A percentile compares a stretch with the other conserved stretches of the same genome.
phyloP scores from a whole-genome alignment of 2,329 filamentous ascomycete species.

The Trichoderma citrinoviride region DNA sequence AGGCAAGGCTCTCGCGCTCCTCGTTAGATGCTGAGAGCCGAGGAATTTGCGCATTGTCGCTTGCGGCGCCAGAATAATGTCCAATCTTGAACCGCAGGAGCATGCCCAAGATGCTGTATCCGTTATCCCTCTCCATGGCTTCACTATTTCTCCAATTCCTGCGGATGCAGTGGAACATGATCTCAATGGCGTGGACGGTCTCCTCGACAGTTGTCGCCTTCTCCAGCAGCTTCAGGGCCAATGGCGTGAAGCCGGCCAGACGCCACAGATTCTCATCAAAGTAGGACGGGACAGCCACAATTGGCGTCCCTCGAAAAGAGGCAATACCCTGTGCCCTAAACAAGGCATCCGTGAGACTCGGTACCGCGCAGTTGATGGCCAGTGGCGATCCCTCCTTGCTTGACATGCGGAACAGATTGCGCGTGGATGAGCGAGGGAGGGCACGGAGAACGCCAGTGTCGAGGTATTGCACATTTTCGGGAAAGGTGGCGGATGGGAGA shows the following conservation, averaged over 20 bases:
- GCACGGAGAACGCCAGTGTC: conserved; percentile 74
- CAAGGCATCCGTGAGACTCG: conserved; percentile 86
- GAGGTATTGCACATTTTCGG: conserved; percentile 75
- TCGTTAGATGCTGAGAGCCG: conserved; percentile 49
- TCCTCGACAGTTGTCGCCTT: conserved; percentile 67
- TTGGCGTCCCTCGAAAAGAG: conserved; percentile 76
- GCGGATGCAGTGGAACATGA: conserved; percentile 80
- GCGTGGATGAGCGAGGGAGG: conserved; percentile 69
- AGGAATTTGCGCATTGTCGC: conserved; percentile 35
- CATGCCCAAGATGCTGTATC: conserved; percentile 83
- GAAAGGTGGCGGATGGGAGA: conserved; percentile 74
- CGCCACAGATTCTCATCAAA: conserved; percentile 92
- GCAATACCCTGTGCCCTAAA: conserved; percentile 76
- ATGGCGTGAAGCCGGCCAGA: conserved; percentile 82
- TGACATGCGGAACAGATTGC: conserved; percentile 49
- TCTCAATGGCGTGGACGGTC: conserved; percentile 73
- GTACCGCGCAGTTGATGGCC: conserved; percentile 83
- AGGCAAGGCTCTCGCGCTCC: conserved; percentile 54
- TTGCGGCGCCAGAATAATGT: conserved; percentile 37
- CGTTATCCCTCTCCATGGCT: conserved; percentile 94
- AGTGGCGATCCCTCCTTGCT: conserved; percentile 63
- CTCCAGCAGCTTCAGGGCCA: conserved; percentile 82
- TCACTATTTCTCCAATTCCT: conserved; percentile 97
- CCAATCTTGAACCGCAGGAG: conserved; percentile 81
- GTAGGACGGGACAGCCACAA: conserved; percentile 76